Evolutionary conservation across 768 basidiomycete species (phyloP).

Genomic region (Kwoniella europaea): DNA sequence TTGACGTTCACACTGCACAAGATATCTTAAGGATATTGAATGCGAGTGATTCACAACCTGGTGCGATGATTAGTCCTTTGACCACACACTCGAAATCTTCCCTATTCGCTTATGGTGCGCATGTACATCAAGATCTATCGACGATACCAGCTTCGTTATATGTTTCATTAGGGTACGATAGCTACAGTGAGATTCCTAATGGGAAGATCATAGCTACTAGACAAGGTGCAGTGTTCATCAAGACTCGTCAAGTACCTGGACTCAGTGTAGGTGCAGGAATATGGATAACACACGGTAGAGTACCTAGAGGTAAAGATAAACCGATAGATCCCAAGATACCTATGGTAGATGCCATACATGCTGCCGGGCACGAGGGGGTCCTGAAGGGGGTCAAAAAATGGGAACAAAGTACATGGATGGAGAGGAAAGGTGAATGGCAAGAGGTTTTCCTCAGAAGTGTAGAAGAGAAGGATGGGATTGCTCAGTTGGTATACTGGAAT

Average conservation of each 20-base stretch:
- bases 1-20: slow-evolving; percentile 34
- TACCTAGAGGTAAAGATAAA: slow-evolving; percentile 41
- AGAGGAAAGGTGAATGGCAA: slow-evolving; percentile 44
- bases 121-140: slow-evolving; percentile 31
- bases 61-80: slow-evolving; percentile 37
- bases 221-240: slow-evolving; percentile 50
- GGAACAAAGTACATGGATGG: slow-evolving; percentile 29
- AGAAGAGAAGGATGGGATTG: slow-evolving; percentile 21
- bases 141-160: slow-evolving; percentile 30
- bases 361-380: slow-evolving; percentile 30
- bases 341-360: slow-evolving; percentile 40
- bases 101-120: slow-evolving; percentile 50
- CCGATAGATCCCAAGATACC: slow-evolving; percentile 49
- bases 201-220: slow-evolving; percentile 43
- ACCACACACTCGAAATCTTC: slow-evolving; percentile 29
- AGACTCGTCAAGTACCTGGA: slow-evolving; percentile 27
- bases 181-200: slow-evolving; percentile 30
- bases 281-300: slow-evolving; percentile 53
- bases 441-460: slow-evolving; percentile 41
- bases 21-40: slow-evolving; percentile 38
- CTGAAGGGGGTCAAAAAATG: slow-evolving; percentile 44
- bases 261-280: slow-evolving; percentile 31
- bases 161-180: slow-evolving; percentile 20
- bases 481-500: slow-evolving; percentile 48
- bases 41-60: slow-evolving; percentile 51